Base-by-base conservation (phyloP, 805 yeast genomes). In the Maudiozyma saulgeensis region DNA sequence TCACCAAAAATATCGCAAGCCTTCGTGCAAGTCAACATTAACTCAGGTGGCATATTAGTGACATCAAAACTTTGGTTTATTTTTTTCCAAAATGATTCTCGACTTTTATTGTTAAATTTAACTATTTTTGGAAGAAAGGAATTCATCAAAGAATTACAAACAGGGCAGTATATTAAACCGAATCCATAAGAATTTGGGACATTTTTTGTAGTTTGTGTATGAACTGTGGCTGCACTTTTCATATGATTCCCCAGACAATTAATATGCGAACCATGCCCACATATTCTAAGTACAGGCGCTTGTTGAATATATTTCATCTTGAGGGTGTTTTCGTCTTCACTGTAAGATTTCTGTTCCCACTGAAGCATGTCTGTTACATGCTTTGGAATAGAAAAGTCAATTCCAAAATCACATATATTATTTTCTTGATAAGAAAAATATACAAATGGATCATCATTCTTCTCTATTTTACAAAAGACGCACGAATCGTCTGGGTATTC, bases 201-300 rank as follows among this genome's bases (percentile, higher is more conserved):
- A 45, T 90, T 87, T 60, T 95, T 74, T 0, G 96, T 86, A 34
- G 89, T 79, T 60, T 88, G 95, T 16, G 75, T 79, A 56, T 77
- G 80, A 15, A 82, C 74, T 6, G 73, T 66, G 46, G 78, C 70
- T 41, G 76, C 72, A n/a, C 82, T 76, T 32, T 72, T 70, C 59
- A 84, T 64, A 59, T 80, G 86, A 50, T 80, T 80, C 47, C 78
- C 66, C 58, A 82, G 84, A 62, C 99, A 91, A 16, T 78, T 73
- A 52, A 77, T 80, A 64, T 91, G 99, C 82, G 91, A 84, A 1
- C 96, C 95, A 67, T 91, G 99, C 1, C 96, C 95, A 70, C 99
- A 91, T 46, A 95, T 83, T 44, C 62, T 56, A 19, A 62, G 38
- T 3, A 62, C 58, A 15, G 59, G 57, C 7, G 47, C 46, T 31